Evolutionary conservation across 2,329 filamentous ascomycete species (phyloP), one percentile per base, ranked within the genome.

Genomic region (Pseudogymnoascus sp.): DNA sequence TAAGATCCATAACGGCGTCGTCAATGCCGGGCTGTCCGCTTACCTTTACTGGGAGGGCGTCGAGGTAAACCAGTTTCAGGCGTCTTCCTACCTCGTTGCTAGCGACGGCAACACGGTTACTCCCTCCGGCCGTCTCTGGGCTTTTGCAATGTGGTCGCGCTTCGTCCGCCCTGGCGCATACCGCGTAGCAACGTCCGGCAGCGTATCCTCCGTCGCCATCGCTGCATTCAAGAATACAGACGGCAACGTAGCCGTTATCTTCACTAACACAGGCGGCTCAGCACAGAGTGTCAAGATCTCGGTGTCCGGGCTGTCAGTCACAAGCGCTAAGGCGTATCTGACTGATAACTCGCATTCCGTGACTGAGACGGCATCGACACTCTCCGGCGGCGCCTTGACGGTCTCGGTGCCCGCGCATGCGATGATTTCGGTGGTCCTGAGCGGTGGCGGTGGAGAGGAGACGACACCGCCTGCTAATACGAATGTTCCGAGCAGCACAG

Each of bases 1-100:
- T 66, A 79, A 80, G 65, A 78, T 84, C 48, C 79, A 80, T 69
- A 74, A 74, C 33, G 80, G 77, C 17, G 71, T 84, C 12, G 74
- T 79, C 5, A 77, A 77, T 66, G 75, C 75, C 25, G 79, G 80
- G 66, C 72, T 80, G 4, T 79, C 76, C 6, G 82, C 77, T 0
- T 84, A 83, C 66, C 73, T 84, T 4, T 84, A 81, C 71, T 84
- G 81, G 81, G 42, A 44, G 38, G 64, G 64, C 3, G 41, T 60
- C 21, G 59, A 65, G 35, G 10, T 17, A 2, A 25, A 60, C 59
- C n/a, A 58, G 21, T 13, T 61, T 58, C 55, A 41, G 48, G n/a
- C 36, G 4, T 8, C 51, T 51, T 25, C 55, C 51, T 31, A 25
- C 5, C 21, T 44, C 5, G 41, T 44, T 13, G 41, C 41, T 13